phyloP scores from a whole-genome alignment of 768 basidiomycete species.

The Mycena filopes region DNA sequence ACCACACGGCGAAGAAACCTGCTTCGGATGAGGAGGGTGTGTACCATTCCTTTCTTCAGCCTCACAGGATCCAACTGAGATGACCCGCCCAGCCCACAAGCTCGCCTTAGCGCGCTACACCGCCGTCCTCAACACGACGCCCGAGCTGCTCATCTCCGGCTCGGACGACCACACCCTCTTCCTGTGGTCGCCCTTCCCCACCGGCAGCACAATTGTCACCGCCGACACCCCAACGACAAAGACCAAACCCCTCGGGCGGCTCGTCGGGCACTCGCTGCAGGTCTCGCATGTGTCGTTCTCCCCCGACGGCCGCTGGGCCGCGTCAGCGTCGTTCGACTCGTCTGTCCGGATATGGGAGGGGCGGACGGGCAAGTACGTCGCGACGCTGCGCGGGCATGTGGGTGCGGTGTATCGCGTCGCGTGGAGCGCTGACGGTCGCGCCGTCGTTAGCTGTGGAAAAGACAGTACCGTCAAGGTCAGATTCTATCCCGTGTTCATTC shows the following conservation, averaged over 20 bases:
- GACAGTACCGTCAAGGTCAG: constrained; percentile 94
- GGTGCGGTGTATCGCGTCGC: constrained; percentile 93
- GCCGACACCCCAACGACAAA: constrained; percentile 50
- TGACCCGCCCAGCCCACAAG: constrained; percentile 68
- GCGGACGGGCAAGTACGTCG: constrained; percentile 85
- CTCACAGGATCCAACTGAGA: constrained; percentile 1
- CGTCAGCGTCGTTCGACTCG: constrained; percentile 91
- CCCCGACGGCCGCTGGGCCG: constrained; percentile 92
- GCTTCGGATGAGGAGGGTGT: constrained; percentile 85
- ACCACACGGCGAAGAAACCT: constrained; percentile 85
- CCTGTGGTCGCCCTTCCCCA: constrained; percentile 89
- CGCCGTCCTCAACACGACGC: constrained; percentile 65
- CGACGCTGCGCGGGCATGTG: constrained; percentile 91
- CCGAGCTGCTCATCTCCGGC: constrained; percentile 92
- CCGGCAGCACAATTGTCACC: constrained; percentile 45
- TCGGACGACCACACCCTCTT: constrained; percentile 99
- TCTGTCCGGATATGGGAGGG: constrained; percentile 95
- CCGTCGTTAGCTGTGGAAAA: constrained; percentile 94
- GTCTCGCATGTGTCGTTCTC: constrained; percentile 95
- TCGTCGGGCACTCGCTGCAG: constrained; percentile 96
- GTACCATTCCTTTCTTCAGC: constrained; percentile 19
- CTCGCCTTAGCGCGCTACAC: constrained; percentile 85
- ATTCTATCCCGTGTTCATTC: background rate
- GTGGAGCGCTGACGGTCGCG: constrained; percentile 94
- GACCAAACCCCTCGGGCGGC: constrained; percentile 77